phyloP scores from a whole-genome alignment of 306 rosid species.

The Inga oerstediana region DNA sequence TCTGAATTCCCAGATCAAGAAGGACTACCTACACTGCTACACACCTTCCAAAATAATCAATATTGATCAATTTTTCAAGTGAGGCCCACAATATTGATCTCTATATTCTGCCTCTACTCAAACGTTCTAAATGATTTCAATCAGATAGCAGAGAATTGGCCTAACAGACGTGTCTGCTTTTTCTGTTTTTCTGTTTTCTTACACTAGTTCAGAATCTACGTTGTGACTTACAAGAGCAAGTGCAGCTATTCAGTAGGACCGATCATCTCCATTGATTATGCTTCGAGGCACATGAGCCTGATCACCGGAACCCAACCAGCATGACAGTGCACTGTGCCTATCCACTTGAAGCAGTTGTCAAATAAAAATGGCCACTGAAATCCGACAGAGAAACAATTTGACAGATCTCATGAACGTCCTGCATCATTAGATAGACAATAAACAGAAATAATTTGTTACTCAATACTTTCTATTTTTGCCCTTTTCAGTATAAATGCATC shows the following conservation, averaged over 20 bases:
- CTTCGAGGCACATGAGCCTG: slow-evolving; percentile 25
- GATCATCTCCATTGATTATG: slow-evolving; percentile 18
- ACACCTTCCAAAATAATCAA: slow-evolving; percentile 6
- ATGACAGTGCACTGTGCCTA: slow-evolving; percentile 27
- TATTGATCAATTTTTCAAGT: slow-evolving; percentile 1
- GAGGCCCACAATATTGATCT: slow-evolving; percentile 6
- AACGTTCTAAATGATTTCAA: background rate
- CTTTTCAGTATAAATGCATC: background rate
- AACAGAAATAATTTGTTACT: slow-evolving; percentile 15
- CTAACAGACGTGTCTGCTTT: background rate
- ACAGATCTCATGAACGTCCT: slow-evolving; percentile 41
- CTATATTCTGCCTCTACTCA: slow-evolving; percentile 3
- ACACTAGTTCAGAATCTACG: background rate
- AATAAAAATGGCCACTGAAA: slow-evolving; percentile 32
- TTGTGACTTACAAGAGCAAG: background rate
- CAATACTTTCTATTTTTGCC: background rate
- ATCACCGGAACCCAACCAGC: slow-evolving; percentile 13
- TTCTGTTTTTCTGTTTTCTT: background rate
- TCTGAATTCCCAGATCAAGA: background rate
- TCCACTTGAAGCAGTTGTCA: slow-evolving; percentile 29
- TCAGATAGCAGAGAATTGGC: background rate
- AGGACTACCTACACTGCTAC: background rate
- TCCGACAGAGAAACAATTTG: slow-evolving; percentile 34
- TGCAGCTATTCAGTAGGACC: background rate
- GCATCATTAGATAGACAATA: slow-evolving; percentile 25